phyloP scores from a whole-genome alignment of 257 asterid genomes.

The Solanum pennellii region DNA sequence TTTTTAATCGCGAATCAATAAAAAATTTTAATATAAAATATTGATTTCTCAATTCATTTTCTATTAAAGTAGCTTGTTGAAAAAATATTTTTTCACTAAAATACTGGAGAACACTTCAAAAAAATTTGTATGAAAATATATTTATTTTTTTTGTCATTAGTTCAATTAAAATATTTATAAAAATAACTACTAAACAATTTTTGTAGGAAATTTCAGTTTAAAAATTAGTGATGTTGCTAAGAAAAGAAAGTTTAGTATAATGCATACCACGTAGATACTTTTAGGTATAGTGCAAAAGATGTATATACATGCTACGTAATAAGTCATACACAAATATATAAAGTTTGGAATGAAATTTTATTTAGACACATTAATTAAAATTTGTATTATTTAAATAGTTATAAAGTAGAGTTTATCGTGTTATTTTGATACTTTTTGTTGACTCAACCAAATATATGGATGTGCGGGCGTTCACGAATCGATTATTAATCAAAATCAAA shows the following conservation, averaged over 20 bases:
- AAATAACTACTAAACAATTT: not conserved
- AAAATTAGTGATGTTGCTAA: not conserved
- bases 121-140: not conserved
- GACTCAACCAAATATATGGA: not conserved
- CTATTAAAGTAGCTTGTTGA: no score
- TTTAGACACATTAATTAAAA: no score
- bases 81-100: no score
- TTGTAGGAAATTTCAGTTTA: not conserved
- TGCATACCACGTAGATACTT: not conserved
- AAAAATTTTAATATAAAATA: no score
- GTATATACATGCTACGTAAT: not conserved
- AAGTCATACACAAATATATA: not conserved
- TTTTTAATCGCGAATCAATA: not conserved
- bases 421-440: no score
- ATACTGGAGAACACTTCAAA: no score
- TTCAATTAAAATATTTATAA: no score
- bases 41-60: no score
- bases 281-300: not conserved
- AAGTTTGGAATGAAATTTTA: not conserved
- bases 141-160: no score
- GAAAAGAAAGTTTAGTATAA: not conserved
- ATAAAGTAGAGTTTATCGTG: not conserved
- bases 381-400: no score
- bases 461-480: not conserved
- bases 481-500: not conserved